Evolutionary conservation across 768 basidiomycete species (phyloP).

Genomic region (Tephrocybe sp.): DNA sequence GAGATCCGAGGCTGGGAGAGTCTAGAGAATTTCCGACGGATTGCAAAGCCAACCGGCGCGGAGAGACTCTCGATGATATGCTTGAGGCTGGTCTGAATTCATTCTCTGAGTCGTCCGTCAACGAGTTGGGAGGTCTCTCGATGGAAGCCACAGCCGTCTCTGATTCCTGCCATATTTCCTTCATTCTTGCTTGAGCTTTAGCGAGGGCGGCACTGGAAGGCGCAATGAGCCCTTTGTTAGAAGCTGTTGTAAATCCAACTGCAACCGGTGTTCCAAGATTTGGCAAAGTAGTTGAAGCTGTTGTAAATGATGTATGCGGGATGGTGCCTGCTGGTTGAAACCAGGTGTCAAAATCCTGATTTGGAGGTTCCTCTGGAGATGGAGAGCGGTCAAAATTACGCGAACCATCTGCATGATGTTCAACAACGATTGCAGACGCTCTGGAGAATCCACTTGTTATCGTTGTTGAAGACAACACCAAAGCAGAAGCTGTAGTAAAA

Average conservation of each 20-base stretch:
- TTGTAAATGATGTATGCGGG: conserved; percentile 34
- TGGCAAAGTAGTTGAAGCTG: conserved; percentile 27
- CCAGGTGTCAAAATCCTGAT: conserved; percentile 48
- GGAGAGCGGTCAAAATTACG: conserved; percentile 30
- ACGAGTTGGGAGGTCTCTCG: conserved; percentile 12
- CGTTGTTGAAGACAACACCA: neutral
- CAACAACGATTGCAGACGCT: conserved; percentile 25
- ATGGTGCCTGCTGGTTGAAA: conserved; percentile 38
- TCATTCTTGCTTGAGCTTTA: conserved; percentile 53
- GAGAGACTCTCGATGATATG: conserved; percentile 19
- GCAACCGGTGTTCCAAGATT: conserved; percentile 7
- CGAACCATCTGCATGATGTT: conserved; percentile 7
- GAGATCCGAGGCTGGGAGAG: conserved; percentile 30
- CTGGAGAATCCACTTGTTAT: conserved; percentile 23
- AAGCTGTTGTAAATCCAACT: conserved; percentile 32
- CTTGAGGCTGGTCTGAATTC: conserved; percentile 26
- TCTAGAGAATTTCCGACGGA: conserved; percentile 35
- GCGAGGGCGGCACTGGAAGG: conserved; percentile 58
- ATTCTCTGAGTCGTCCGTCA: conserved; percentile 23
- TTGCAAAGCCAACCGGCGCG: conserved; percentile 34
- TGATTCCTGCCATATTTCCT: conserved; percentile 46
- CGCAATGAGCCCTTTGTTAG: conserved; percentile 37
- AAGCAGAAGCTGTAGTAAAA: conserved; percentile 18
- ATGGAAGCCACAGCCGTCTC: conserved; percentile 10
- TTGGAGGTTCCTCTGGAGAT: conserved; percentile 39